phyloP scores from a whole-genome alignment of 345 rosid species.

The Melastoma malabathricum region DNA sequence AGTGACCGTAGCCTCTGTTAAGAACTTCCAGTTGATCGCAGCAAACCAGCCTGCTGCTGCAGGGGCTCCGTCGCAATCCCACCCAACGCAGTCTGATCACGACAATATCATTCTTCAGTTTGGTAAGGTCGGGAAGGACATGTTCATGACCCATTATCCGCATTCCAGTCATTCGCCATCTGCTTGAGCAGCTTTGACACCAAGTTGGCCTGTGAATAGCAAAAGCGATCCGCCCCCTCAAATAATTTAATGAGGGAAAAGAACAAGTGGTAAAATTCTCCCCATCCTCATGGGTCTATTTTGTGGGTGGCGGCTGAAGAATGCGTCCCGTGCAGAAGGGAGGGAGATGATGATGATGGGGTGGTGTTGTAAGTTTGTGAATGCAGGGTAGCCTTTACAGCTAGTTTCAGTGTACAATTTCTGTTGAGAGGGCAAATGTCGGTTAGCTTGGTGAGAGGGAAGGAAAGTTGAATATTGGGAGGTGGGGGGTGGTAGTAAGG shows the following conservation, averaged over 20 bases:
- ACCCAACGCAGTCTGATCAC: conserved; percentile 31
- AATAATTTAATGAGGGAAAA: not conserved
- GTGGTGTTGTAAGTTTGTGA: no score
- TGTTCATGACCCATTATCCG: conserved; percentile 92
- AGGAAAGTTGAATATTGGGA: no score
- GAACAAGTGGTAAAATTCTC: not conserved
- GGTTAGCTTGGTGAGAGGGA: no score
- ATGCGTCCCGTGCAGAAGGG: no score
- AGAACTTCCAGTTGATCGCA: conserved; percentile 42
- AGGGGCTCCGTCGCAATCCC: conserved; percentile 11
- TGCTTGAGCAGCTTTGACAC: conserved; percentile 99
- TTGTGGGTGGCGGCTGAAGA: no score
- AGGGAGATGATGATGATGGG: no score
- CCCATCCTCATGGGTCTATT: not conserved
- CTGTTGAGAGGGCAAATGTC: no score
- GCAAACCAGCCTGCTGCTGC: conserved; percentile 25
- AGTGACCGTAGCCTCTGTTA: conserved; percentile 41
- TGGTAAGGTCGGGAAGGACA: conserved; percentile 90
- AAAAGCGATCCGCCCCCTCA: not conserved
- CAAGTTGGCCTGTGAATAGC: conserved; percentile 92
- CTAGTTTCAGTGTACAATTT: no score
- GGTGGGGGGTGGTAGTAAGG: no score
- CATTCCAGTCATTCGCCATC: conserved; percentile 93
- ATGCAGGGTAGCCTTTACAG: no score
- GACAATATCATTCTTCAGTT: conserved; percentile 94